A percentile compares a stretch with the other conserved stretches of the same genome.
These are phyloP conservation scores for Schizochytrium sp. DNA, from an alignment of 108 stramenopile species.

Conservation along the genomic window DNA sequence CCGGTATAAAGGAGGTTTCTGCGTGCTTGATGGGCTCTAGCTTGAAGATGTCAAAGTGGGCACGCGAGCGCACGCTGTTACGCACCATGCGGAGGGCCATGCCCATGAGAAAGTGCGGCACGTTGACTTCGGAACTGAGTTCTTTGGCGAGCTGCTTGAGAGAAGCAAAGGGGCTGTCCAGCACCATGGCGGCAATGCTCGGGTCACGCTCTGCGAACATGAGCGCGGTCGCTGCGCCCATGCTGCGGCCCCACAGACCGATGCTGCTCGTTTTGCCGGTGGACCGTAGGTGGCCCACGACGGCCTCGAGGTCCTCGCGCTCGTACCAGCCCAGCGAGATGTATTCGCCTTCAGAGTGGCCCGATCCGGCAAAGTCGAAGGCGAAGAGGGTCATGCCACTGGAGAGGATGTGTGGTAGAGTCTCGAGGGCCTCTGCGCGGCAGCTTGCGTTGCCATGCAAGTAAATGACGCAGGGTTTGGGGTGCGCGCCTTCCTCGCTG, in stretches of 20 bases:
- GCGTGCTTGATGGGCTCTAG: slow-evolving; percentile 28
- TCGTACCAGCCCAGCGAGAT: slow-evolving; percentile 89
- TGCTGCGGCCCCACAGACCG: slow-evolving; percentile 93
- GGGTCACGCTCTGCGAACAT: slow-evolving; percentile 95
- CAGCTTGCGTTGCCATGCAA: slow-evolving; percentile 83
- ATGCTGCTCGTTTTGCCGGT: slow-evolving; percentile 81
- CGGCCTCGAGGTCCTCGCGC: slow-evolving; percentile 85
- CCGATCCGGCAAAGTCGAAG: slow-evolving; percentile 97
- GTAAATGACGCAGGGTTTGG: slow-evolving; percentile 55
- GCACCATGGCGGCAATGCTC: slow-evolving; percentile 80
- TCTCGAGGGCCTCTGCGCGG: slow-evolving; percentile 73
- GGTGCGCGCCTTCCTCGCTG: slow-evolving; percentile 39
- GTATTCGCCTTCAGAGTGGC: slow-evolving; percentile 86
- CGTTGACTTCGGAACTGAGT: not conserved
- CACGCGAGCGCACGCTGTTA: not conserved
- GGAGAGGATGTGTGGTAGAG: slow-evolving; percentile 71
- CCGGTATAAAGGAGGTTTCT: slow-evolving; percentile 41
- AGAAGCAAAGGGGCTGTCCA: slow-evolving; percentile 91
- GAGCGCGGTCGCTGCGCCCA: slow-evolving; percentile 97
- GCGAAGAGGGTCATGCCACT: slow-evolving; percentile 83
- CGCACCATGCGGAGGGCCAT: not conserved
- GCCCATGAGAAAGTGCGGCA: slow-evolving; percentile 6
- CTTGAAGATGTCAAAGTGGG: slow-evolving; percentile 23
- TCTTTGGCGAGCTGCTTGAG: slow-evolving; percentile 64
- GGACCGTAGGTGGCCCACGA: slow-evolving; percentile 76